Base-by-base conservation (phyloP, 2,329 filamentous ascomycete genomes). In the Calonectria honghensis region DNA sequence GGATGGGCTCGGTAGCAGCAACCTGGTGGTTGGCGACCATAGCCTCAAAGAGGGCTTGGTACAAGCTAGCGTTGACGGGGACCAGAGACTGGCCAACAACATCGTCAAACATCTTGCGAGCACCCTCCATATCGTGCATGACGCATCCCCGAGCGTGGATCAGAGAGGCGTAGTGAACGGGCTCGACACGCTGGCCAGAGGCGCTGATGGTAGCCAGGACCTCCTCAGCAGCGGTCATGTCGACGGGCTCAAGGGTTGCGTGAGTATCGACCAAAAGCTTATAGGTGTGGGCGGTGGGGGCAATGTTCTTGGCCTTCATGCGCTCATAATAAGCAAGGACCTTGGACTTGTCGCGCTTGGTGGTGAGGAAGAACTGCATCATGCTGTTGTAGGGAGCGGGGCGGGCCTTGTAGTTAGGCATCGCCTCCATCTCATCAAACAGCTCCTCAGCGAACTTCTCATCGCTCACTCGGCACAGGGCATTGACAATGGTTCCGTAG, bases 321-420 rank as follows among this genome's bases (percentile, higher is more conserved):
- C 96, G 95, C 85, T 98, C 94, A 83, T 98, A 98, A 89, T 98
- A 99, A 39, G 93, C 90, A 31, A 99, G 90, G 6, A 98, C 96
- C 91, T 98, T 98, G 85, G 90, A 88, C 87, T 97, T 96, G 85
- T 99, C 96, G 68, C 96, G 95, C 91, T 98, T 98, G 70, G 96
- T 98, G 72, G 95, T 98, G 79, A 98, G 89, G 91, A 98, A 99
- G 88, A 98, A 98, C 84, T 99, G 97, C 92, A 99, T 99, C 93
- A 99, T 94, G 86, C 95, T 98, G 89, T 99, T 98, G 90, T 99
- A 99, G 0, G 97, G 97, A 31, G 97, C 97, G 32, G 97, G 96
- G 13, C 97, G 94, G 51, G 97, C 95, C 89, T 98, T 98, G 91
- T 99, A 99, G 88, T 99, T 99, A 72, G 96, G 94, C 94, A 98